Evolutionary conservation across 2,329 filamentous ascomycete genomes (phyloP).

Genomic region (Emmonsia crescens): DNA sequence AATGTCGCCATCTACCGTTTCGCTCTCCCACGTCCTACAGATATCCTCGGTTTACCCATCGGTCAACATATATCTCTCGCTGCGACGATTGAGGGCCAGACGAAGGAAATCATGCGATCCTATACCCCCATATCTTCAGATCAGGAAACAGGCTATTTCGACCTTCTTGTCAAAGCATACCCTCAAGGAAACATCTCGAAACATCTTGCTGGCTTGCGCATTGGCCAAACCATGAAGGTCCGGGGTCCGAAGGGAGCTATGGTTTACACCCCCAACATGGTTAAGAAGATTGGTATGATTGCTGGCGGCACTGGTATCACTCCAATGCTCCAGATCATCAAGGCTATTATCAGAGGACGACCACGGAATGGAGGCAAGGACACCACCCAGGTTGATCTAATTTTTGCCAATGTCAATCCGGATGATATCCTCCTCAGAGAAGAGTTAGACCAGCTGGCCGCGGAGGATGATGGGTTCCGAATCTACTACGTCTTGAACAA

Average conservation of each 20-base stretch:
- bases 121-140: slow-evolving; percentile 90
- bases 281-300: slow-evolving; percentile 93
- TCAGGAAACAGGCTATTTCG: slow-evolving; percentile 81
- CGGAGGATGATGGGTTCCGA: slow-evolving; percentile 69
- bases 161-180: slow-evolving; percentile 96
- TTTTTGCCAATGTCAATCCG: slow-evolving; percentile 91
- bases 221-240: slow-evolving; percentile 83
- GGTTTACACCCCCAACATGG: slow-evolving; percentile 95
- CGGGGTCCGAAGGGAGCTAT: slow-evolving; percentile 94
- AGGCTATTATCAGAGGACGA: slow-evolving; percentile 75
- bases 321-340: slow-evolving; percentile 93
- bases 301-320: slow-evolving; percentile 96
- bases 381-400: slow-evolving; percentile 79
- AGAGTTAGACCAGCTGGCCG: slow-evolving; percentile 69
- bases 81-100: slow-evolving; percentile 62
- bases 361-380: slow-evolving; percentile 56
- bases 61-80: slow-evolving; percentile 98
- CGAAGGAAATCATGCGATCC: slow-evolving; percentile 77
- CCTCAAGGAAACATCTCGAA: slow-evolving; percentile 95
- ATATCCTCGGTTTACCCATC: slow-evolving; percentile 91
- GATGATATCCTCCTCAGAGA: slow-evolving; percentile 91
- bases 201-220: slow-evolving; percentile 69
- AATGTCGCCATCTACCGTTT: slow-evolving; percentile 99
- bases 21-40: slow-evolving; percentile 61
- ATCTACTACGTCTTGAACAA: slow-evolving; percentile 96